A percentile compares a stretch with the other conserved stretches of the same genome.
These are phyloP conservation scores for Picea mariana DNA, from an alignment of 83 land plant genomes.

Conservation along the genomic window DNA sequence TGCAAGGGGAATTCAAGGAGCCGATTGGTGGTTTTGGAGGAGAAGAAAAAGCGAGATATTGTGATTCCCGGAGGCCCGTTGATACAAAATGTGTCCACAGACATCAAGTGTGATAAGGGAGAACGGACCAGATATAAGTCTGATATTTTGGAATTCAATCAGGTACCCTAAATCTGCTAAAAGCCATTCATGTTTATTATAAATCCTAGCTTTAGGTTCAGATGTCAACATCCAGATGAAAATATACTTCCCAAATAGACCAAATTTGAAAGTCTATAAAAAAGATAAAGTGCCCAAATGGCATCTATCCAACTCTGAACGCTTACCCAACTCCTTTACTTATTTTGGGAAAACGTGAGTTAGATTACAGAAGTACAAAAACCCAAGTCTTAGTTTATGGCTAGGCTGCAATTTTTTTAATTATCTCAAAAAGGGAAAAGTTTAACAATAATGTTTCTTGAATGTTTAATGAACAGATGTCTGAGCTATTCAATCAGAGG, in stretches of 20 bases:
- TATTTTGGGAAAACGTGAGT: background rate
- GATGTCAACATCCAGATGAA: background rate
- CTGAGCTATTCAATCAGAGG: conserved; percentile 69
- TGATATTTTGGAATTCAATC: conserved; percentile 78
- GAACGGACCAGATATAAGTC: conserved; percentile 72
- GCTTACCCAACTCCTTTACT: no score
- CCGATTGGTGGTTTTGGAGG: conserved; percentile 63
- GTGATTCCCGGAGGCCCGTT: conserved; percentile 64
- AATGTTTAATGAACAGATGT: conserved; percentile 47
- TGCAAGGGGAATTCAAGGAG: conserved; percentile 38
- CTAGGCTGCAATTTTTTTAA: no score
- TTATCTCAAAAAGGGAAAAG: no score
- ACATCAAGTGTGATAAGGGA: conserved; percentile 81
- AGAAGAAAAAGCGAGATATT: conserved; percentile 34
- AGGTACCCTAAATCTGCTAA: conserved; percentile 40
- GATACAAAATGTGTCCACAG: conserved; percentile 58
- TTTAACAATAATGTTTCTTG: no score
- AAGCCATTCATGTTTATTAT: background rate
- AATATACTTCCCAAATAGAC: background rate
- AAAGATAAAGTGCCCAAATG: no score
- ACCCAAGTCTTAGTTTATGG: no score
- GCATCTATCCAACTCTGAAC: no score
- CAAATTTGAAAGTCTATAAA: no score
- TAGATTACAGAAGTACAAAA: background rate
- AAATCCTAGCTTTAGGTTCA: background rate